These are phyloP conservation scores for Adansonia rubrostipa DNA, from an alignment of 441 rosid genomes.

Conservation along the genomic window DNA sequence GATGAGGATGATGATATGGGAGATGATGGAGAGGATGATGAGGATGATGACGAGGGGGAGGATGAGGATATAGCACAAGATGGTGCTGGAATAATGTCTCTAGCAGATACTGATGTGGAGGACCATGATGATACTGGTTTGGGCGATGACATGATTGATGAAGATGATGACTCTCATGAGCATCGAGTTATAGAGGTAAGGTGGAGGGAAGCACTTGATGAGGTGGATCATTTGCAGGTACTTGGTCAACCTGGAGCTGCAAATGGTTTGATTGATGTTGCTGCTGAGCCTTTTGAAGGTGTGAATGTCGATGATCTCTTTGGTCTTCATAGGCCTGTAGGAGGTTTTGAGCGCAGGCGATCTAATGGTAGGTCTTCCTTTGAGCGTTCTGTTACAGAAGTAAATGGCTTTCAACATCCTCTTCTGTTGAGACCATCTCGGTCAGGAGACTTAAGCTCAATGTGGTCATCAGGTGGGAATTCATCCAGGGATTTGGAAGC, in stretches of 20 bases:
- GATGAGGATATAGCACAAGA: constrained; percentile 95
- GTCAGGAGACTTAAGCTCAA: constrained; percentile 65
- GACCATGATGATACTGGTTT: constrained; percentile 93
- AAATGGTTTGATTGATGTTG: constrained; percentile 77
- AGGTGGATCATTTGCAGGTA: constrained; percentile 88
- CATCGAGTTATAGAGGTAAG: constrained; percentile 88
- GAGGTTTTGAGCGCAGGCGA: constrained; percentile 78
- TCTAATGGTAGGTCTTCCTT: constrained; percentile 80
- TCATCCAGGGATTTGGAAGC: constrained; percentile 81
- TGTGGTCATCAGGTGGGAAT: constrained; percentile 73
- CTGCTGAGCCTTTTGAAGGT: constrained; percentile 98
- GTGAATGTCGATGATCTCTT: constrained; percentile 95
- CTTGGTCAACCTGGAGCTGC: constrained; percentile 87
- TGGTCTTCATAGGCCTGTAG: constrained; percentile 88
- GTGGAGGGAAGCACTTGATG: constrained; percentile 98
- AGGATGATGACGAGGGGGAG: constrained; percentile 78
- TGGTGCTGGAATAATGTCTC: constrained; percentile 95
- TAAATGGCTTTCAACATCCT: constrained; percentile 93
- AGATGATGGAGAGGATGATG: constrained; percentile 90
- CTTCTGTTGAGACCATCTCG: constrained; percentile 85
- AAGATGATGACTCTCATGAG: constrained; percentile 95
- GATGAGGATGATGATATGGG: constrained; percentile 94
- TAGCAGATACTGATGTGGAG: constrained; percentile 92
- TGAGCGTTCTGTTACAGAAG: constrained; percentile 75
- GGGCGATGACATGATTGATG: constrained; percentile 97